These are phyloP conservation scores for Oenanthe sinensis DNA, from an alignment of 129 eudicot genomes.

Conservation along the genomic window DNA sequence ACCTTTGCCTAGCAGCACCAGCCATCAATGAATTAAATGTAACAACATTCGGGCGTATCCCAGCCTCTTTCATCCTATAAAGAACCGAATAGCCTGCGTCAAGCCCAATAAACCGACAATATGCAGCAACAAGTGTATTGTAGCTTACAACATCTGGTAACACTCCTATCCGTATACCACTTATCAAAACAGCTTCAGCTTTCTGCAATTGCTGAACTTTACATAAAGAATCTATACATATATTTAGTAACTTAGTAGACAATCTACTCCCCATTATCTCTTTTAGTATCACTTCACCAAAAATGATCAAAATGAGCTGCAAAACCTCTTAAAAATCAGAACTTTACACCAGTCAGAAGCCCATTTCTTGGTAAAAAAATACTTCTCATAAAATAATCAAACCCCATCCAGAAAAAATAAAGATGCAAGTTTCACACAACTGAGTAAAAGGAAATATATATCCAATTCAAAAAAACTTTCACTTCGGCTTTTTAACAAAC, in stretches of 20 bases:
- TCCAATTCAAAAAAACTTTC: neutral
- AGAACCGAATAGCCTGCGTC: slow-evolving; percentile 7
- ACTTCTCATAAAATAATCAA: neutral
- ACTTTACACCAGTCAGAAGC: neutral
- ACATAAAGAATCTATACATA: slow-evolving; percentile 8
- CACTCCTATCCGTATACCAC: slow-evolving; percentile 5
- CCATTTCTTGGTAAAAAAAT: neutral
- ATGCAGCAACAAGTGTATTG: slow-evolving; percentile 7
- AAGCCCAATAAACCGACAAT: slow-evolving; percentile 6
- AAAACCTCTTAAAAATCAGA: neutral
- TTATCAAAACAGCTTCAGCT: slow-evolving; percentile 2
- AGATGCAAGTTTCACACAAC: neutral
- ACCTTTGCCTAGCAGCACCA: slow-evolving; percentile 4
- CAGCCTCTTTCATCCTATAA: slow-evolving; percentile 5
- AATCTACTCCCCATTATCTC: neutral
- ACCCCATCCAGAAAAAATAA: neutral
- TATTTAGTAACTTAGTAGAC: slow-evolving; percentile 5
- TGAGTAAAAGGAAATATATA: neutral
- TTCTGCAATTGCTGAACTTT: slow-evolving; percentile 10
- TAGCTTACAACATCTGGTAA: slow-evolving; percentile 1
- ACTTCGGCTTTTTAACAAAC: neutral
- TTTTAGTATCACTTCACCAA: neutral
- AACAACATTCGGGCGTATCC: neutral
- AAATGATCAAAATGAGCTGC: neutral
- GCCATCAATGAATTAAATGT: neutral